These are phyloP conservation scores for Talaromyces sp. DNA, from an alignment of 2,329 filamentous ascomycete species.

Conservation along the genomic window DNA sequence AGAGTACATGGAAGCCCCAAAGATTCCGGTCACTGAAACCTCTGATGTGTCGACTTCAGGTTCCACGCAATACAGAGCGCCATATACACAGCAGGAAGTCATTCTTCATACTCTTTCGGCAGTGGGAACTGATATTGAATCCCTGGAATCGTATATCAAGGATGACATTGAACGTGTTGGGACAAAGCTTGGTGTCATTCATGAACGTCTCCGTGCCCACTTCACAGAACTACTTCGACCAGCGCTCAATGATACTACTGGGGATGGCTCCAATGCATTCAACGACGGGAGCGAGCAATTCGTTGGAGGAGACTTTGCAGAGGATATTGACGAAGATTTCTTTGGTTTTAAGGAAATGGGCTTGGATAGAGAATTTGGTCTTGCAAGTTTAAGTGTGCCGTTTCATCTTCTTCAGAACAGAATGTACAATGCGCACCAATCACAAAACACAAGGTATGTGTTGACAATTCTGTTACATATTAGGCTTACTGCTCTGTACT, in stretches of 20 bases:
- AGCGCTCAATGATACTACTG: slow-evolving; percentile 71
- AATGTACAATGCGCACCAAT: slow-evolving; percentile 78
- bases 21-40: slow-evolving; percentile 54
- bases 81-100: slow-evolving; percentile 78
- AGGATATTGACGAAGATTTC: slow-evolving; percentile 97
- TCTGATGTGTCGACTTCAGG: slow-evolving; percentile 39
- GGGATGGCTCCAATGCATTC: slow-evolving; percentile 85
- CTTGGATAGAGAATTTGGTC: slow-evolving; percentile 82
- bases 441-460: slow-evolving; percentile 60
- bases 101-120: slow-evolving; percentile 80
- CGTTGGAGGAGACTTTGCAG: slow-evolving; percentile 91
- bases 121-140: slow-evolving; percentile 75
- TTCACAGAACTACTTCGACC: slow-evolving; percentile 89
- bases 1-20: slow-evolving; percentile 76
- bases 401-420: slow-evolving; percentile 89
- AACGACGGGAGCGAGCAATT: slow-evolving; percentile 97
- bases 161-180: slow-evolving; percentile 88
- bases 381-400: slow-evolving; percentile 83
- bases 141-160: slow-evolving; percentile 78
- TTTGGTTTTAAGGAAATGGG: slow-evolving; percentile 97
- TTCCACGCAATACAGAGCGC: slow-evolving; percentile 51
- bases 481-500: background rate
- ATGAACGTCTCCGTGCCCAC: slow-evolving; percentile 91
- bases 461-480: slow-evolving; percentile 1
- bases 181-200: slow-evolving; percentile 72